phyloP scores from a whole-genome alignment of 345 rosid genomes.

The Garcia nutans region DNA sequence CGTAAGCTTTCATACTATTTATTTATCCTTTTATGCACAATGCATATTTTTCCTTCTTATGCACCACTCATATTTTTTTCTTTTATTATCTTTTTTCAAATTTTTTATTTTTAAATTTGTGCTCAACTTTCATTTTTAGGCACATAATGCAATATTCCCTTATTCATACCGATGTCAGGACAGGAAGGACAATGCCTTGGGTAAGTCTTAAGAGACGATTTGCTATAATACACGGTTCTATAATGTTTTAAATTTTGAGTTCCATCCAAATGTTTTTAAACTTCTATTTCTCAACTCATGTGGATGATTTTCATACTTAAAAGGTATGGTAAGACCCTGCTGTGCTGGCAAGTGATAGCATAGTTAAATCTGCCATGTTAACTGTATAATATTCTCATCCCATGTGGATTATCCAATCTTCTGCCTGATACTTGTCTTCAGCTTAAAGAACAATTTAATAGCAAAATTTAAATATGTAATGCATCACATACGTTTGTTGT shows the following conservation, averaged over 20 bases:
- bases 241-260: background rate
- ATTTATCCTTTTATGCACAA: background rate
- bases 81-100: background rate
- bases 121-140: conserved; percentile 38
- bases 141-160: conserved; percentile 73
- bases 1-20: conserved; percentile 43
- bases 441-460: conserved; percentile 1
- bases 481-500: background rate
- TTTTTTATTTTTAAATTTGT: background rate
- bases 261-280: background rate
- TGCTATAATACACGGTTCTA: background rate
- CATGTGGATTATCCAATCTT: too few species aligned
- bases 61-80: background rate
- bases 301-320: too few species aligned
- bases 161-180: conserved; percentile 52
- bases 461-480: background rate
- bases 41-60: background rate
- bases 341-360: too few species aligned
- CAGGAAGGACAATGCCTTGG: conserved; percentile 54
- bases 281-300: background rate
- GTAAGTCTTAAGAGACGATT: conserved; percentile 31
- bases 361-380: too few species aligned
- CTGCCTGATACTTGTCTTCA: background rate
- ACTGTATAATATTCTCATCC: too few species aligned
- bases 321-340: too few species aligned